Evolutionary conservation across 1,284 basidiomycete genomes (phyloP), one percentile per base, ranked within the genome.

Genomic region (Ganoderma multipileum): DNA sequence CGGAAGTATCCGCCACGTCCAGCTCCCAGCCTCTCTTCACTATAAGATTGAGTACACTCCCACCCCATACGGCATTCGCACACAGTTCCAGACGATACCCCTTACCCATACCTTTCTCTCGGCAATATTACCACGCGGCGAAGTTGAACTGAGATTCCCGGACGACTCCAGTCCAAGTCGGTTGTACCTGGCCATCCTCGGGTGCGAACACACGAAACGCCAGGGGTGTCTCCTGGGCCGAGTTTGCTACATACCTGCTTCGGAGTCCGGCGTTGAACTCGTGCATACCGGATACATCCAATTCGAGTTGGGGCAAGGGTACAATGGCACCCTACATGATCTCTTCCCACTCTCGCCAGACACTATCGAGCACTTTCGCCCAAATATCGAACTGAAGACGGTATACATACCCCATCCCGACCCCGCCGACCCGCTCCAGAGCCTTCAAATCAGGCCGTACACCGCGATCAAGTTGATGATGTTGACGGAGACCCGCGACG

Each of bases 111-210:
- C n/a, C 8, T n/a, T 47, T 5, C 44, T 47, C 20, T 20, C 6
- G 42, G 1, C 33, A 33, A 39, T 39, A 14, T 11, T 39, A 39
- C 38, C 33, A 33, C 33, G 1, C 33, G 8, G 33, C 33, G 33
- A 39, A 14, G 12, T 39, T 39, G 12, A 3, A 39, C 38, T 39
- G 7, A 9, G 12, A 39, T 11, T 39, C 6, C 57, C 38, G 12
- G 23, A 50, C 4, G 23, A 50, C 23, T 47, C 33, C 8, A 0
- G 33, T 33, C 41, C 12, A 4, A 42, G 11, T 12, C 23, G 16
- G 58, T 60, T 38, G 58, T 60, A 28, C 23, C 38, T 60, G 11
- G 58, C 36, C 6, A 60, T 60, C 36, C 58, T 60, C 26, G 38
- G 23, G 7, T 60, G 39, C 23, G 38, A 60, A 23, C 26, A 58